phyloP scores from a whole-genome alignment of 495 filamentous ascomycete genomes.

The Tirmania nivea region DNA sequence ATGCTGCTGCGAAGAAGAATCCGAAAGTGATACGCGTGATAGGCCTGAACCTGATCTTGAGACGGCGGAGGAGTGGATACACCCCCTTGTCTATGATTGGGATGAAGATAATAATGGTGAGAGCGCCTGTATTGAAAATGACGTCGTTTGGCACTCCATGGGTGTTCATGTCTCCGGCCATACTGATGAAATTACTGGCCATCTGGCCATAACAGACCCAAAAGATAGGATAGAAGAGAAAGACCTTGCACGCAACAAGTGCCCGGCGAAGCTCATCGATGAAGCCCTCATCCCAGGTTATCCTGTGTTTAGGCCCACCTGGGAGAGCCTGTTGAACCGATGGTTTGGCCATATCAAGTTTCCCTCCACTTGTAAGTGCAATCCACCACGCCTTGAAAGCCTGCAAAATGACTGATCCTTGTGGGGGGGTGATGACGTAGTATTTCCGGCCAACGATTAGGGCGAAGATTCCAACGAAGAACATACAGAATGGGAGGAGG shows the following conservation, averaged over 20 bases:
- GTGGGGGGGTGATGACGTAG: conserved; percentile 41
- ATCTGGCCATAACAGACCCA: conserved; percentile 40
- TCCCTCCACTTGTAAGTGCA: conserved; percentile 29
- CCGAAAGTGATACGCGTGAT: conserved; percentile 56
- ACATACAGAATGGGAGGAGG: conserved; percentile 43
- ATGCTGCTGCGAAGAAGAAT: conserved; percentile 40
- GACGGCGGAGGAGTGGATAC: conserved; percentile 43
- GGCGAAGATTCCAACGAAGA: conserved; percentile 30
- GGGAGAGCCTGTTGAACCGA: conserved; percentile 30
- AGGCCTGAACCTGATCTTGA: conserved; percentile 44
- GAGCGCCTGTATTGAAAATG: conserved; percentile 54
- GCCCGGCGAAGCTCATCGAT: conserved; percentile 40
- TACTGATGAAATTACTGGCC: conserved; percentile 31
- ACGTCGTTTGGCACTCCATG: conserved; percentile 56
- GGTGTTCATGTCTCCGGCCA: conserved; percentile 40
- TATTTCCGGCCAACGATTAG: conserved; percentile 33
- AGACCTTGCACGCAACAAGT: conserved; percentile 32
- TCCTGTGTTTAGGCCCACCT: conserved; percentile 14
- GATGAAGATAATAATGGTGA: conserved; percentile 50
- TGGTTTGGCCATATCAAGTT: conserved; percentile 39
- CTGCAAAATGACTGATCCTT: conserved; percentile 39
- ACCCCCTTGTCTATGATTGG: conserved; percentile 45
- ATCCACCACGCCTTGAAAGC: conserved; percentile 40
- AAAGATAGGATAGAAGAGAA: conserved; percentile 34
- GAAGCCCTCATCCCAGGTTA: conserved; percentile 37